phyloP scores from a whole-genome alignment of 805 yeast species.

The Saccharomycopsis schoenii region DNA sequence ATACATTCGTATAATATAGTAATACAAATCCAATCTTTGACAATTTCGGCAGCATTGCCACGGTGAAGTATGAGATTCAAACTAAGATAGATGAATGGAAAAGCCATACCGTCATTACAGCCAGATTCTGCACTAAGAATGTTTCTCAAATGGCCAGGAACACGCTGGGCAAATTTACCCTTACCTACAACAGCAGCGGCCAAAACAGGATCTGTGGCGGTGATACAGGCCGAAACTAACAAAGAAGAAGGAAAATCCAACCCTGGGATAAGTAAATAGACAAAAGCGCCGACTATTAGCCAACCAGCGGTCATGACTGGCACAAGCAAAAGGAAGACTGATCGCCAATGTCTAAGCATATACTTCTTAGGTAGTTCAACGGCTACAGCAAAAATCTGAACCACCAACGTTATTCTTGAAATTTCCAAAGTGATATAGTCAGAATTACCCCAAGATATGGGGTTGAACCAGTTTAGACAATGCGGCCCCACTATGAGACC shows the following conservation, averaged over 20 bases:
- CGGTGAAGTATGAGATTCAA: slow-evolving; percentile 57
- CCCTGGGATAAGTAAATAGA: slow-evolving; percentile 69
- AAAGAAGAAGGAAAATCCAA: slow-evolving; percentile 63
- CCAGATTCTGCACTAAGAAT: slow-evolving; percentile 79
- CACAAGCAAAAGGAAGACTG: slow-evolving; percentile 61
- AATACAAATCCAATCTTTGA: slow-evolving; percentile 70
- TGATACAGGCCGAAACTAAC: slow-evolving; percentile 75
- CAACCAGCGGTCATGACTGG: slow-evolving; percentile 91
- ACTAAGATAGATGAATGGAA: slow-evolving; percentile 74
- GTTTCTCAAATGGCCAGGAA: slow-evolving; percentile 87
- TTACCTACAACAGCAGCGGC: slow-evolving; percentile 95
- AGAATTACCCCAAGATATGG: slow-evolving; percentile 75
- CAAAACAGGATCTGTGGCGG: slow-evolving; percentile 91
- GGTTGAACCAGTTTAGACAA: slow-evolving; percentile 74
- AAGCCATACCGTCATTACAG: slow-evolving; percentile 94
- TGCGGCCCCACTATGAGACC: slow-evolving; percentile 88
- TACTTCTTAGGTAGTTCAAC: slow-evolving; percentile 88
- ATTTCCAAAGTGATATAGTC: slow-evolving; percentile 78
- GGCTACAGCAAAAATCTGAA: slow-evolving; percentile 90
- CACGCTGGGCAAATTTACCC: slow-evolving; percentile 83
- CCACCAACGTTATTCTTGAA: slow-evolving; percentile 70
- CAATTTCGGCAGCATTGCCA: slow-evolving; percentile 56
- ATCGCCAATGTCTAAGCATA: slow-evolving; percentile 74
- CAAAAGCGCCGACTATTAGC: slow-evolving; percentile 70
- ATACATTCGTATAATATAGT: slow-evolving; percentile 75